phyloP scores from a whole-genome alignment of 2,329 filamentous ascomycete genomes.

The Verticillium longisporum region DNA sequence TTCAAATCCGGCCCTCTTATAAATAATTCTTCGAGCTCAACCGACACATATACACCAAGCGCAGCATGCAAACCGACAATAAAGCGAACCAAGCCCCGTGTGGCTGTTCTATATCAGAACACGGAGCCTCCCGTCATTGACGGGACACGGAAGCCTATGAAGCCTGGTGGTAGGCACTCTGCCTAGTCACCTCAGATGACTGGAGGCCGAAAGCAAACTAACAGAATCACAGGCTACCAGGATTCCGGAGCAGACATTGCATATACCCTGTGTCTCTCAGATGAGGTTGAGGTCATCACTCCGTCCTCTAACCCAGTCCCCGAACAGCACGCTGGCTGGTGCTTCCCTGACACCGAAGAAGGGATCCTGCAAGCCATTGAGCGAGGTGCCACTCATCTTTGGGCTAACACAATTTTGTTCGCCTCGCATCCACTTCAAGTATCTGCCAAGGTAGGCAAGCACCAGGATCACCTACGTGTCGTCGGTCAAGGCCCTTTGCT shows the following conservation, averaged over 20 bases:
- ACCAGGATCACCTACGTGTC: slow-evolving; percentile 24
- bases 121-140: slow-evolving; percentile 38
- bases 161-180: slow-evolving; percentile 31
- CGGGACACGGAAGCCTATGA: slow-evolving; percentile 39
- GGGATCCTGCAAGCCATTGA: slow-evolving; percentile 32
- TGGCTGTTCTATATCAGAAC: slow-evolving; percentile 40
- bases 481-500: slow-evolving; percentile 38
- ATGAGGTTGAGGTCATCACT: slow-evolving; percentile 23
- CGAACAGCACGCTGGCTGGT: slow-evolving; percentile 25
- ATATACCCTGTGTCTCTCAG: slow-evolving; percentile 24
- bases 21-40: no score
- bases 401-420: slow-evolving; percentile 45
- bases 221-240: slow-evolving; percentile 29
- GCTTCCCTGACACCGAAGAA: slow-evolving; percentile 34
- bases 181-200: not conserved
- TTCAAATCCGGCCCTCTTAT: no score
- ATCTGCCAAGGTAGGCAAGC: slow-evolving; percentile 22
- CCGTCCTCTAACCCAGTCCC: slow-evolving; percentile 21
- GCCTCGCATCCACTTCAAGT: slow-evolving; percentile 38
- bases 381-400: slow-evolving; percentile 35
- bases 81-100: not conserved
- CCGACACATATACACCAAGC: no score
- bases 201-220: not conserved
- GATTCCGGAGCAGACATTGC: slow-evolving; percentile 43
- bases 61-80: not conserved